Base-by-base conservation (phyloP, 2,329 filamentous ascomycete species). In the Aureobasidium sp. region DNA sequence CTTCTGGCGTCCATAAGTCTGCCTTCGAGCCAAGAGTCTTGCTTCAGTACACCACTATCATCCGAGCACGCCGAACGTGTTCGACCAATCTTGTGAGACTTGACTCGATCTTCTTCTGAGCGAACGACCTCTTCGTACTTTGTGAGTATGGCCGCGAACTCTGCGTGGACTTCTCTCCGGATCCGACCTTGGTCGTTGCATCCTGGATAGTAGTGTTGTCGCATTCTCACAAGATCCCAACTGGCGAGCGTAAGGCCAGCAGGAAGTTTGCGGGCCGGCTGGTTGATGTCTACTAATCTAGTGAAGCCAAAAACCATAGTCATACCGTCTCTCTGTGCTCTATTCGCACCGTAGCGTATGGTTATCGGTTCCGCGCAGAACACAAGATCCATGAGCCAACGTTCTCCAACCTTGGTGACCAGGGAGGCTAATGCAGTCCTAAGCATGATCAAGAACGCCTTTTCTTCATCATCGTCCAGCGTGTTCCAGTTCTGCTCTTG, bases 141-240 rank as follows among this genome's bases (percentile, higher is more conserved):
- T 9, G 69, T 66, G 15, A 77, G 68, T 3, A 78, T 69, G 7
- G 73, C 71, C 50, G 72, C 72, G 62, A 81, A 80, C 36, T 79
- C 76, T 44, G 74, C 73, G 62, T 79, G 76, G 50, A 79, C 78
- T 45, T 75, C 73, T 15, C 74, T 74, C 3, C 73, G 73, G 29
- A 81, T 68, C 11, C 77, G 71, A 16, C 72, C 72, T 61, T 79
- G 77, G 64, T 80, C 77, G 1, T 75, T 75, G 44, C 76, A 78
- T 34, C 74, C 74, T 16, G 71, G 70, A 62, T 77, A 77, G 32
- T 74, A 74, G 29, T 76, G 72, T 62, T 80, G 74, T 3, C 74
- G 73, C 29, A 73, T 71, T 29, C 66, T 74, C 70, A 80, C 78
- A 69, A 80, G 79, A 11, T 65, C 62, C 54, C 61, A 57, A 16